A percentile compares a stretch with the other conserved stretches of the same genome.
Evolutionary conservation across 495 filamentous ascomycete genomes (phyloP).

Genomic region (Aspergillus wentii): DNA sequence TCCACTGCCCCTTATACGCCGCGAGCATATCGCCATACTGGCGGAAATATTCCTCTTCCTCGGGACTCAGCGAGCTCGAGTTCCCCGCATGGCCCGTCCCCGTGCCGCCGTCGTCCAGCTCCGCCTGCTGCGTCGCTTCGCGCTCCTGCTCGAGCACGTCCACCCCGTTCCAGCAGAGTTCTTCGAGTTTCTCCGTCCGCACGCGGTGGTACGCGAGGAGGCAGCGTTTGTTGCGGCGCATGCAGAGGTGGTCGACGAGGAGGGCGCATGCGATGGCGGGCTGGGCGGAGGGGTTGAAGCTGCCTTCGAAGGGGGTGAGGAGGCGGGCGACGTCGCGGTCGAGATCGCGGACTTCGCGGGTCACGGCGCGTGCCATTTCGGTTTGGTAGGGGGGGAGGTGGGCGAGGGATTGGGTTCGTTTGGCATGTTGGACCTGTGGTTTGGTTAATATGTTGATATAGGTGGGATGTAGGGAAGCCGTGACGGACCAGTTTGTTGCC

Average conservation of each 20-base stretch:
- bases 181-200: slow-evolving; percentile 85
- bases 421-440: slow-evolving; percentile 86
- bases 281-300: slow-evolving; percentile 81
- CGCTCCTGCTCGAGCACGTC: slow-evolving; percentile 63
- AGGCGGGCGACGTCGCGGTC: slow-evolving; percentile 82
- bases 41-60: slow-evolving; percentile 95
- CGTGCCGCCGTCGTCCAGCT: slow-evolving; percentile 8
- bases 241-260: slow-evolving; percentile 88
- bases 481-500: slow-evolving; percentile 72
- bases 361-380: slow-evolving; percentile 81
- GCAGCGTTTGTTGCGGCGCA: slow-evolving; percentile 95
- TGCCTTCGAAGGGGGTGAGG: slow-evolving; percentile 74
- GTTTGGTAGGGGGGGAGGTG: slow-evolving; percentile 92
- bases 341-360: slow-evolving; percentile 89
- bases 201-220: slow-evolving; percentile 91
- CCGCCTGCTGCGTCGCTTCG: slow-evolving; percentile 17
- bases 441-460: slow-evolving; percentile 4
- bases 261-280: slow-evolving; percentile 82
- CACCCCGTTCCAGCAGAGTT: slow-evolving; percentile 85
- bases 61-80: slow-evolving; percentile 83
- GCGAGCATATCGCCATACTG: slow-evolving; percentile 89
- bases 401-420: slow-evolving; percentile 83
- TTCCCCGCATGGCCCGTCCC: slow-evolving; percentile 34
- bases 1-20: slow-evolving; percentile 98
- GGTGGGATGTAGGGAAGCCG: not conserved